phyloP scores from a whole-genome alignment of 2,329 filamentous ascomycete species.

The Neurospora sp. region DNA sequence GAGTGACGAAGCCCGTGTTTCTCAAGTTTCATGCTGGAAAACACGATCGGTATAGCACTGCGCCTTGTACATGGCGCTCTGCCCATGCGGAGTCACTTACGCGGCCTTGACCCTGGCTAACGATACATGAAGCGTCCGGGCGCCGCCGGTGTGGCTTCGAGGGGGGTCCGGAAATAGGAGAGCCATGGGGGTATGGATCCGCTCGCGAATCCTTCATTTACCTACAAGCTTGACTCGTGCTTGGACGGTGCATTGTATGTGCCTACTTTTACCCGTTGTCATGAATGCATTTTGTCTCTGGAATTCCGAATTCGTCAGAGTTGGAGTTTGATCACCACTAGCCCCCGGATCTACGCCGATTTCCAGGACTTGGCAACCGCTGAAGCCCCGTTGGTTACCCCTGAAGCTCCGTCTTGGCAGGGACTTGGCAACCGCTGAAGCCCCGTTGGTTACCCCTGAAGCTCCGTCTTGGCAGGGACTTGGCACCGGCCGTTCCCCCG shows the following conservation, averaged over 20 bases:
- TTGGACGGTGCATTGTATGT: neutral
- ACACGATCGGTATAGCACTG: neutral
- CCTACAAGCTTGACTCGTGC: neutral
- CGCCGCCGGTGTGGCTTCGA: neutral
- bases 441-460: neutral
- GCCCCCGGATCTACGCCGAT: neutral
- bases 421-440: neutral
- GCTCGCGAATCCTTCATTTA: neutral
- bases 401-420: neutral
- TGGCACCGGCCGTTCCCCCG: neutral
- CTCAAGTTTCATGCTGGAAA: neutral
- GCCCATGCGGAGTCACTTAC: neutral
- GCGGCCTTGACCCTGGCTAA: neutral
- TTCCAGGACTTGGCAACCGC: neutral
- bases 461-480: neutral
- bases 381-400: neutral
- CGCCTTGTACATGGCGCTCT: neutral
- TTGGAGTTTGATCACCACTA: neutral
- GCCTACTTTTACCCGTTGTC: neutral
- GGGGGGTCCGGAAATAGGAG: neutral
- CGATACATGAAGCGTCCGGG: neutral
- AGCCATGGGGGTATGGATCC: neutral
- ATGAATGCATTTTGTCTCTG: neutral
- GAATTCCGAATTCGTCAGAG: no score
- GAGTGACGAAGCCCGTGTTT: neutral